Base-by-base conservation (phyloP, 768 basidiomycete genomes). In the Pleurotus eryngii region DNA sequence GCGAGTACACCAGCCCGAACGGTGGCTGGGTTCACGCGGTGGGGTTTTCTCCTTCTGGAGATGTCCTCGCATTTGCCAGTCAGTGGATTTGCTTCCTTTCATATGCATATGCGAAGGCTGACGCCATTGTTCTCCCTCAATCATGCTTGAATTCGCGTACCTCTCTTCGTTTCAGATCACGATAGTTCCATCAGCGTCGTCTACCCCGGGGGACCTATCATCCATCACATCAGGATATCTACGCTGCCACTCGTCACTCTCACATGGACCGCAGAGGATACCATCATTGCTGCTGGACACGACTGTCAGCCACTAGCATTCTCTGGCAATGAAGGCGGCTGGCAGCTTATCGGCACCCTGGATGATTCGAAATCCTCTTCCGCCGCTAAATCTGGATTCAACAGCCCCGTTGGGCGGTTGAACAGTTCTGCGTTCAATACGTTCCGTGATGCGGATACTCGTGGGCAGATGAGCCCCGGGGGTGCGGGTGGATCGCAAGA, bases 11-110 rank as follows among this genome's bases (percentile, higher is more conserved):
- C 38, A 92, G 89, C 64, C 87, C 92, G 0, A 82, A 87, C 42
- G 97, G 97, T 40, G 97, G 97, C 9, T 99, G 97, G 97, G 95
- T 99, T 1, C 97, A 98, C 64, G 78, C 89, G 17, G 92, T 98
- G 48, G 90, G 87, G 1, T 99, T 99, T 76, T 98, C 96, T 20
- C 97, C 96, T 3, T 92, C 91, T 7, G 97, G 97, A n/a, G 90
- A 98, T 64, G 81, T 82, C 0, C 80, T 99, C 56, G 97, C 95
- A 2, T 99, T 95, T 70, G 89, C 88, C 48, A 89, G 96, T 97
- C 63, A 72, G 93, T 80, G 30, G 30, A 35, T 35, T 35, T 35
- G 2, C n/a, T 18, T 46, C 12, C 47, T 35, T 3, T 49, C 46
- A 17, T 22, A 56, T 26, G 20, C 3, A 26, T 45, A 11, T 6